Evolutionary conservation across 2,329 filamentous ascomycete genomes (phyloP), one percentile per base, ranked within the genome.

Genomic region (Pyrenophora tritici-repentis): DNA sequence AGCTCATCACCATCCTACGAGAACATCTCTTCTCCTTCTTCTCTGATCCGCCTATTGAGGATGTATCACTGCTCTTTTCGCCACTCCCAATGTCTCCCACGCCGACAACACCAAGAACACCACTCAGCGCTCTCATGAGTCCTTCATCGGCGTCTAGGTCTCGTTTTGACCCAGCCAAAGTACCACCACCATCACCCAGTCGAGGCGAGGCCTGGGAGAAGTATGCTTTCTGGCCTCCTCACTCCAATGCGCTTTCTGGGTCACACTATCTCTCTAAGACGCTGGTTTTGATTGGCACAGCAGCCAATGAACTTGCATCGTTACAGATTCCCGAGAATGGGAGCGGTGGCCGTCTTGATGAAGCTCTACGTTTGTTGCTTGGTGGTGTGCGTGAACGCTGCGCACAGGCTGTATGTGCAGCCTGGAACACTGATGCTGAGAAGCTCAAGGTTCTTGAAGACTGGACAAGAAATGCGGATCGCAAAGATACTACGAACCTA

Each of bases 221-320:
- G 85, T 94, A 76, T 72, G 93, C 92, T 0, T 99, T 97, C 73
- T 97, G 93, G 92, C 92, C 93, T 3, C 94, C 93, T 0, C 88
- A 89, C 76, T 89, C 91, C 2, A 97, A 97, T 68, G 92, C 92
- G 0, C 78, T 97, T 18, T 95, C 91, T 51, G 93, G 90, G n/a
- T 90, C 93, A 1, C 85, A 96, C 71, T 97, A 96, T 67, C 81
- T 99, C 4, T 86, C 89, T 42, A 91, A 89, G 70, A 87, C 94
- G 70, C 79, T 97, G 17, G 81, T 86, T 0, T 79, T 97, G 3
- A 85, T 99, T 3, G 91, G 93, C n/a, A 88, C 88, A 2, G 92
- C 89, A 2, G 90, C 91, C 1, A 89, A 88, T 22, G 92, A 97
- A 67, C 87, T 97, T 81, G 89, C 90, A 1, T 84, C 86, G 22